phyloP scores from a whole-genome alignment of 2,329 filamentous ascomycete species.

The Acephala macrosclerotiorum region DNA sequence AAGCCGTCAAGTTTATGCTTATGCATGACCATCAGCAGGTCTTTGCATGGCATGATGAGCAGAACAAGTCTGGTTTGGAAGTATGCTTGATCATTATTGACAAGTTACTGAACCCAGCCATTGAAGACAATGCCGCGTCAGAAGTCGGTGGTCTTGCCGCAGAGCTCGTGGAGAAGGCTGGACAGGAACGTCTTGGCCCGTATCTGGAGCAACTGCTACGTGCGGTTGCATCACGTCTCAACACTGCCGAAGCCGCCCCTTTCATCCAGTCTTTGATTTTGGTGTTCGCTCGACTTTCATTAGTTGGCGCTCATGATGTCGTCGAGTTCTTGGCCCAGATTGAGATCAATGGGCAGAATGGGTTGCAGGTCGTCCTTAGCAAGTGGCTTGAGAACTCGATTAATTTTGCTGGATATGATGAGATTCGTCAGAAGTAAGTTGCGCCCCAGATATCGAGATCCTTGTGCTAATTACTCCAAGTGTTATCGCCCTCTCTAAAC shows the following conservation, averaged over 20 bases:
- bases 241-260: conserved; percentile 80
- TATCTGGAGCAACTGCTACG: conserved; percentile 88
- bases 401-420: conserved; percentile 97
- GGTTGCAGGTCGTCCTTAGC: conserved; percentile 85
- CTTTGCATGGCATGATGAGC: conserved; percentile 83
- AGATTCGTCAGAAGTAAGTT: conserved; percentile 91
- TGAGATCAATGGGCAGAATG: conserved; percentile 79
- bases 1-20: conserved; percentile 88
- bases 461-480: conserved; percentile 55
- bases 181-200: conserved; percentile 87
- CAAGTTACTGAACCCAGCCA: conserved; percentile 79
- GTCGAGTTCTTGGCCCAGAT: conserved; percentile 90
- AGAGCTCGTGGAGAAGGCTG: conserved; percentile 94
- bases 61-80: conserved; percentile 83
- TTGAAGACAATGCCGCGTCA: conserved; percentile 95
- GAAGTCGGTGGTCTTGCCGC: conserved; percentile 95
- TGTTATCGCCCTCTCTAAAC: conserved; percentile 89
- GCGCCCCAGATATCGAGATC: neutral
- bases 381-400: conserved; percentile 98
- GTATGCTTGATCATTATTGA: conserved; percentile 92
- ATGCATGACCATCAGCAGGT: conserved; percentile 90
- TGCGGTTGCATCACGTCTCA: conserved; percentile 86
- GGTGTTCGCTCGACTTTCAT: conserved; percentile 89
- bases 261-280: conserved; percentile 97
- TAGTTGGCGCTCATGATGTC: conserved; percentile 86